phyloP scores from a whole-genome alignment of 345 rosid species.

The Fremontodendron californicum region DNA sequence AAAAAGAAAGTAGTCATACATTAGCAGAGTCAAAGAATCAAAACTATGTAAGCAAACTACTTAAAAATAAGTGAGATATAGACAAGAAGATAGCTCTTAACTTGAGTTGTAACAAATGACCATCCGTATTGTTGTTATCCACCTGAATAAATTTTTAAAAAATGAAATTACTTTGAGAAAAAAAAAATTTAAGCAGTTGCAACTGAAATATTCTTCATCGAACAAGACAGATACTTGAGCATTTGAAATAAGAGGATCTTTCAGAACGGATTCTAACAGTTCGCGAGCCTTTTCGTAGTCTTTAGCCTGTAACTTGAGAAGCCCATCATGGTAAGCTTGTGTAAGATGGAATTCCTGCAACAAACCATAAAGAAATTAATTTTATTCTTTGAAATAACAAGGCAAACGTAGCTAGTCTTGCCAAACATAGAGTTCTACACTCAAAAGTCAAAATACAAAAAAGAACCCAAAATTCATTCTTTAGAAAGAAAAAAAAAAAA shows the following conservation, averaged over 20 bases:
- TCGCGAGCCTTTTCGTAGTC: conserved; percentile 76
- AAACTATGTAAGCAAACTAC: background rate
- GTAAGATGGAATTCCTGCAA: conserved; percentile 88
- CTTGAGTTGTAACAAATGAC: conserved; percentile 91
- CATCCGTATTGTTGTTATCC: conserved; percentile 55
- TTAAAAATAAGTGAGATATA: background rate
- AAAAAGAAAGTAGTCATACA: background rate
- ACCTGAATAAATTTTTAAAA: conserved; percentile 39
- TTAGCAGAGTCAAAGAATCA: conserved; percentile 3
- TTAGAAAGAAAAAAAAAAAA: background rate
- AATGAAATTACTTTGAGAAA: background rate
- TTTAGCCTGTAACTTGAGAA: conserved; percentile 81
- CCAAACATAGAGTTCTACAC: background rate
- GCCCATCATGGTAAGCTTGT: conserved; percentile 88
- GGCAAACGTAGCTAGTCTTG: background rate
- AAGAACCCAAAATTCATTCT: background rate
- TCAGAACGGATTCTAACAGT: conserved; percentile 70
- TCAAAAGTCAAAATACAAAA: background rate
- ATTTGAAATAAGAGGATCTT: conserved; percentile 72
- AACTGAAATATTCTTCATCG: background rate
- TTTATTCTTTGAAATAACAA: background rate
- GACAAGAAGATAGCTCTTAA: conserved; percentile 20
- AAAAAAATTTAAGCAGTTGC: background rate
- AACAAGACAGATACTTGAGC: conserved; percentile 47
- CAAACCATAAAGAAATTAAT: background rate